These are phyloP conservation scores for Backusella macrospora DNA, from an alignment of 192 early-diverging fungal species.

Conservation along the genomic window DNA sequence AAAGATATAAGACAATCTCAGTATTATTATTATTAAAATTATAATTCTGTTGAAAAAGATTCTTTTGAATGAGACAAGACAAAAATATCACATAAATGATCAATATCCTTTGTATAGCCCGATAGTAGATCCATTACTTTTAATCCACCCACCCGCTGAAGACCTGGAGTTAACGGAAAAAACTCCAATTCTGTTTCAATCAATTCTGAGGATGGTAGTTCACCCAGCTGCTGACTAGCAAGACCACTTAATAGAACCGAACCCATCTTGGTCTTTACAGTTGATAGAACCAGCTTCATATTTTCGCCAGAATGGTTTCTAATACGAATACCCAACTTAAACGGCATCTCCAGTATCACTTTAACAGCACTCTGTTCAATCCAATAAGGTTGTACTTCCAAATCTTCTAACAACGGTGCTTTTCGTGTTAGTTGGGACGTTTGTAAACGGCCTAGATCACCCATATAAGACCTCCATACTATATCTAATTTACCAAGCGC, in stretches of 20 bases:
- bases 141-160: constrained; percentile 86
- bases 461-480: constrained; percentile 90
- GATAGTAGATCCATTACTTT: constrained; percentile 68
- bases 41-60: background rate
- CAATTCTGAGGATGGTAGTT: constrained; percentile 57
- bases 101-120: constrained; percentile 79
- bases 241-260: constrained; percentile 68
- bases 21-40: background rate
- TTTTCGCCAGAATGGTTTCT: constrained; percentile 54
- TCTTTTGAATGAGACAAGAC: constrained; percentile 43
- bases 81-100: constrained; percentile 75
- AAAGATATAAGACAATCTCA: background rate
- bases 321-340: constrained; percentile 63
- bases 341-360: constrained; percentile 64
- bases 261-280: constrained; percentile 80
- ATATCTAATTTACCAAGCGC: constrained; percentile 94
- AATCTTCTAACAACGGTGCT: constrained; percentile 70
- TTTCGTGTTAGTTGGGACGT: constrained; percentile 91
- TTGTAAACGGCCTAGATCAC: constrained; percentile 87
- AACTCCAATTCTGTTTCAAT: constrained; percentile 75
- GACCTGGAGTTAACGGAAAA: constrained; percentile 79
- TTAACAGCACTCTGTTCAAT: constrained; percentile 20
- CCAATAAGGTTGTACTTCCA: constrained; percentile 61
- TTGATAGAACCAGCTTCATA: constrained; percentile 63
- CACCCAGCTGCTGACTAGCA: constrained; percentile 62